Conservation (phyloP, 305 asterid genomes). For the Fraxinus velutina region DNA sequence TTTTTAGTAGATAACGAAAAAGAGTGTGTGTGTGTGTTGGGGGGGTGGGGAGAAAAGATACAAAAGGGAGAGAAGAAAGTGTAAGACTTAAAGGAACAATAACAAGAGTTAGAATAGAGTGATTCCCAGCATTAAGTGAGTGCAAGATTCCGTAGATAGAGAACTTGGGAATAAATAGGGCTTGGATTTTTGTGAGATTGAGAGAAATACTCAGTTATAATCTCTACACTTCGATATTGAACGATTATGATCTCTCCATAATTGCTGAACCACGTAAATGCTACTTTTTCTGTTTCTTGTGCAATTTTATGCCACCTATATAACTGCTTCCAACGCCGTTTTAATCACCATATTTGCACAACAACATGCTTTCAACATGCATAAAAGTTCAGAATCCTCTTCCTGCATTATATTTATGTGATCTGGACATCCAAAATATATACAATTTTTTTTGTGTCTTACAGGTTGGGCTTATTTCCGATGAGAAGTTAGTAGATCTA, state of each 20-base stretch:
- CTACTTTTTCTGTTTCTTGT: background rate
- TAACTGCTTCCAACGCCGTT: background rate
- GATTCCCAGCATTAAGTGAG: background rate
- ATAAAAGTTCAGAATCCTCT: background rate
- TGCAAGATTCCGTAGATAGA: background rate
- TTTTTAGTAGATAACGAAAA: background rate
- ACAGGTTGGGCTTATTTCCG: constrained; percentile 92
- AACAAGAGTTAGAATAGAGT: background rate
- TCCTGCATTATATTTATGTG: background rate
- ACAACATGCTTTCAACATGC: background rate
- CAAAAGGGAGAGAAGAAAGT: background rate
- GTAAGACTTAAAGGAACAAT: background rate
- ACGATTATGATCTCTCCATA: background rate
- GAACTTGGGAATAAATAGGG: background rate
- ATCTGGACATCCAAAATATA: background rate
- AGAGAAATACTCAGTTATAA: background rate
- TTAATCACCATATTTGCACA: background rate
- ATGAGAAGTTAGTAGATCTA: constrained; percentile 84
- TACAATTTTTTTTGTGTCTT: background rate
- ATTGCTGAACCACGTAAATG: background rate
- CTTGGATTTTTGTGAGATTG: background rate
- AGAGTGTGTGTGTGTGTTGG: background rate
- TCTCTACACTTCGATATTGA: background rate
- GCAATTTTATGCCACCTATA: background rate
- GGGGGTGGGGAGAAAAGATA: background rate